Evolutionary conservation across 306 rosid genomes (phyloP).

Genomic region (Pterocarpus macrocarpus): DNA sequence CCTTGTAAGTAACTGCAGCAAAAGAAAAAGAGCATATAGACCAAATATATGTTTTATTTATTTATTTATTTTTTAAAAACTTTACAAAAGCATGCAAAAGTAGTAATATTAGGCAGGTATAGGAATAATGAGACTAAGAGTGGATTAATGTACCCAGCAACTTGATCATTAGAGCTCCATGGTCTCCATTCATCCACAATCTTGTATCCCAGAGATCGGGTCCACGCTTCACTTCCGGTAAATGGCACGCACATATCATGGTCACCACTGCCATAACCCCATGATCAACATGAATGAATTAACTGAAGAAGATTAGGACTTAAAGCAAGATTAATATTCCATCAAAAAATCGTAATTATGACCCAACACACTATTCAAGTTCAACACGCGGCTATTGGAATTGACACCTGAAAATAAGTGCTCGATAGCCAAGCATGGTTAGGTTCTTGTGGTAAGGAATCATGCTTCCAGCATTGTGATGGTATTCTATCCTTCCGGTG

Average conservation of each 20-base stretch:
- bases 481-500: constrained; percentile 44
- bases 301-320: not conserved
- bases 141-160: constrained; percentile 64
- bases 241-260: constrained; percentile 91
- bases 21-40: not conserved
- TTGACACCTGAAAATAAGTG: constrained; percentile 69
- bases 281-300: not conserved
- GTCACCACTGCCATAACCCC: constrained; percentile 65
- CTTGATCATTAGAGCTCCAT: constrained; percentile 66
- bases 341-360: not conserved
- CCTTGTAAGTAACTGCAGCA: constrained; percentile 47
- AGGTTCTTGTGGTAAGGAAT: constrained; percentile 76
- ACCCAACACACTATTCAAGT: not conserved
- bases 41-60: no score
- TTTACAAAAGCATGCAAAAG: no score
- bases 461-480: constrained; percentile 71
- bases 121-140: not conserved
- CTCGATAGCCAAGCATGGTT: constrained; percentile 64
- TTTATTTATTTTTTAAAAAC: no score
- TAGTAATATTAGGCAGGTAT: no score
- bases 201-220: constrained; percentile 67
- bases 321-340: not conserved
- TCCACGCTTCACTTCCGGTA: constrained; percentile 85
- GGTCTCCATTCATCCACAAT: constrained; percentile 70
- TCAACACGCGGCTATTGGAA: not conserved